Conservation (phyloP, 345 rosid species). For the Arabis hirsuta region DNA sequence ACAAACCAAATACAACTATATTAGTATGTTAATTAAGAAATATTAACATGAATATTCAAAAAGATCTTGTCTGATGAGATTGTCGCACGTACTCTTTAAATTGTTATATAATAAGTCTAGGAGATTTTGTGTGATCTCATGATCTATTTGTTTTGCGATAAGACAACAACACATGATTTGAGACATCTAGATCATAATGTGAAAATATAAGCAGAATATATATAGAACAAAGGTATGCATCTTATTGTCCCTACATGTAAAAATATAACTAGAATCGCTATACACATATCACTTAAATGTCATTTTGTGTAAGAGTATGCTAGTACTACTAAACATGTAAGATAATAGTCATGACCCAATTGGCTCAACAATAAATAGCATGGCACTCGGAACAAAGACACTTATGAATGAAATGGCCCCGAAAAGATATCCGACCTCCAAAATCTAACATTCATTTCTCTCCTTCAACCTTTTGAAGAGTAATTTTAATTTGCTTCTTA, state of each 20-base stretch:
- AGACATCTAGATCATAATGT: not conserved
- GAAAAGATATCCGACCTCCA: constrained; percentile 16
- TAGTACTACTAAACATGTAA: not conserved
- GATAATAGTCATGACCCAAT: not conserved
- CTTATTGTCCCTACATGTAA: not conserved
- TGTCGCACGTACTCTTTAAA: constrained; percentile 3
- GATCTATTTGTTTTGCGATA: not conserved
- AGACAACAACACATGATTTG: not conserved
- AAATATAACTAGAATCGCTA: no score
- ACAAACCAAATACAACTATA: constrained; percentile 3
- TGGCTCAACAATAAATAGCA: constrained; percentile 8
- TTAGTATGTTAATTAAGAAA: not conserved
- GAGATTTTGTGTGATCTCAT: not conserved
- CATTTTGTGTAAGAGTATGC: no score
- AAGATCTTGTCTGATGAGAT: not conserved
- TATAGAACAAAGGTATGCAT: constrained; percentile 11
- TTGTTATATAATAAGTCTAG: not conserved
- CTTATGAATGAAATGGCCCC: constrained; percentile 12
- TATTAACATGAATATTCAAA: not conserved
- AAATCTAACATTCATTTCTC: constrained; percentile 14
- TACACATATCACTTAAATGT: no score
- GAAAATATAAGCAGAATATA: not conserved
- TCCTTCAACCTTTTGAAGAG: no score
- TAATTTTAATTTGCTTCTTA: no score
- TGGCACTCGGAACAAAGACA: constrained; percentile 28